These are phyloP conservation scores for Solanum arcanum DNA, from an alignment of 257 asterid genomes.

Conservation along the genomic window DNA sequence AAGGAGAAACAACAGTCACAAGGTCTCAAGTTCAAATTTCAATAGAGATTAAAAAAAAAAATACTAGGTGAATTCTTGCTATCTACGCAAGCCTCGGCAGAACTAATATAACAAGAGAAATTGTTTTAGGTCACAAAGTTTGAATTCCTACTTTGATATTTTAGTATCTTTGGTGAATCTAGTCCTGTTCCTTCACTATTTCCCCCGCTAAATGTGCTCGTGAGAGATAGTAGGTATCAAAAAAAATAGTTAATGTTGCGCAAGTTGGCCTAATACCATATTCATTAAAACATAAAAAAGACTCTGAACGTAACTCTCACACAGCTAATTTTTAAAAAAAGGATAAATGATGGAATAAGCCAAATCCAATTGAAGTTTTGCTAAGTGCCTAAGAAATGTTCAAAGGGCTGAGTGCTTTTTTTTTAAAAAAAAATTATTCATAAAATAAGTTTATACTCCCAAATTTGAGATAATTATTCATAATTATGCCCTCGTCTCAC, in stretches of 20 bases:
- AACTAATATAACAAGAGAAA: neutral
- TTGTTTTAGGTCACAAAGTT: neutral
- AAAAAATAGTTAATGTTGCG: neutral
- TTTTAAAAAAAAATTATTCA: neutral
- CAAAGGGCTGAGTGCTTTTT: neutral
- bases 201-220: rapidly evolving
- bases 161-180: neutral
- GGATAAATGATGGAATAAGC: neutral
- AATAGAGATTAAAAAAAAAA: neutral
- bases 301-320: neutral
- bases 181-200: neutral
- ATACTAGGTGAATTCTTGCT: neutral
- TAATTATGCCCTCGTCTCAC: neutral
- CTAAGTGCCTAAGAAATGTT: neutral
- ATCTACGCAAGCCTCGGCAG: neutral
- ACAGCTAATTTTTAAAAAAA: neutral
- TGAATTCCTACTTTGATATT: neutral
- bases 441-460: neutral
- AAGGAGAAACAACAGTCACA: neutral
- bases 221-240: neutral
- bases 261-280: too few relatives aligned
- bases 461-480: neutral
- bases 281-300: neutral
- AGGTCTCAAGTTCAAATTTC: neutral
- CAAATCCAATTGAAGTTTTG: neutral